phyloP scores from a whole-genome alignment of 306 rosid species.

The Cicer judaicum region DNA sequence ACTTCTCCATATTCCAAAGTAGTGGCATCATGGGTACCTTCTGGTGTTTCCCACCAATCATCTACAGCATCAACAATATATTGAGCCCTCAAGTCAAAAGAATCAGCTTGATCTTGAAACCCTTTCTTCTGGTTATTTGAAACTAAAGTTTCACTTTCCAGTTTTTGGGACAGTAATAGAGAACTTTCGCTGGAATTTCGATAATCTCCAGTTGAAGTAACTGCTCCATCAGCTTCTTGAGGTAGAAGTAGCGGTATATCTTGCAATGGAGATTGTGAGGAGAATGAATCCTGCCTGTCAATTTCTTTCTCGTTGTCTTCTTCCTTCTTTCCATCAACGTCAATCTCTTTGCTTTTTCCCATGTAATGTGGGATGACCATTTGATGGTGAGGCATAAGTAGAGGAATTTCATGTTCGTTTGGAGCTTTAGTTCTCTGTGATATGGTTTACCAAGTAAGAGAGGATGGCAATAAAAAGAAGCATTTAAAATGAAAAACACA shows the following conservation, averaged over 20 bases:
- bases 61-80: slow-evolving; percentile 50
- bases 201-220: slow-evolving; percentile 47
- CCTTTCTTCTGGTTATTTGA: slow-evolving; percentile 49
- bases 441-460: slow-evolving; percentile 39
- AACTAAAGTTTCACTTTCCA: slow-evolving; percentile 40
- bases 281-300: slow-evolving; percentile 64
- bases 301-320: slow-evolving; percentile 42
- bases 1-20: slow-evolving; percentile 79
- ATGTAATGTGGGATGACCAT: slow-evolving; percentile 97
- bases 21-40: slow-evolving; percentile 62
- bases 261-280: slow-evolving; percentile 62
- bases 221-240: slow-evolving; percentile 56
- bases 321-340: slow-evolving; percentile 52
- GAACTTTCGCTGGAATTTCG: slow-evolving; percentile 41
- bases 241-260: slow-evolving; percentile 92
- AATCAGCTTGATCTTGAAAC: slow-evolving; percentile 51
- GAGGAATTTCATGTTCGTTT: slow-evolving; percentile 83
- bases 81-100: slow-evolving; percentile 45
- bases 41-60: slow-evolving; percentile 91
- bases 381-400: slow-evolving; percentile 98
- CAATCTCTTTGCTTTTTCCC: slow-evolving; percentile 73
- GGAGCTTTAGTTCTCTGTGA: slow-evolving; percentile 94
- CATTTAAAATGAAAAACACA: slow-evolving; percentile 1
- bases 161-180: slow-evolving; percentile 37
- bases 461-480: slow-evolving; percentile 14